Base-by-base conservation (phyloP, 805 yeast species). In the Candida oleophila region DNA sequence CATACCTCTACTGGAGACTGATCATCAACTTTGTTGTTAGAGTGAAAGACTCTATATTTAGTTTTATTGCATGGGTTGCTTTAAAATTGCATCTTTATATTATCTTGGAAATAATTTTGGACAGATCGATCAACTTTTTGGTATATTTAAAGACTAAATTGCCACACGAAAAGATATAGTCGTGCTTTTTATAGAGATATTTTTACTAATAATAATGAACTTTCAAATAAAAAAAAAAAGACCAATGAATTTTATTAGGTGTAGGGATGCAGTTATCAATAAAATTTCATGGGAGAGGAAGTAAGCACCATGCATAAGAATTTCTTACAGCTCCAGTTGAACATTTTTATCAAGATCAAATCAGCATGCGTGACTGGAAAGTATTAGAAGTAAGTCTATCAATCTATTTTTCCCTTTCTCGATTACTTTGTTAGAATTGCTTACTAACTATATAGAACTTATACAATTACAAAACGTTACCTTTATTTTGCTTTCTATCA, bases 401-500 rank as follows among this genome's bases (percentile, higher is more conserved):
- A n/a, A n/a, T n/a, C n/a, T n/a, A n/a, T n/a, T n/a, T n/a, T n/a
- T n/a, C n/a, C n/a, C n/a, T n/a, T n/a, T n/a, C n/a, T n/a, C n/a
- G n/a, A n/a, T n/a, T n/a, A n/a, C n/a, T n/a, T n/a, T n/a, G n/a
- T n/a, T n/a, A n/a, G n/a, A n/a, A n/a, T n/a, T n/a, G n/a, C n/a
- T n/a, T n/a, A n/a, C n/a, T n/a, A n/a, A n/a, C n/a, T n/a, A n/a
- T n/a, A n/a, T n/a, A n/a, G n/a, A n/a, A n/a, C n/a, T n/a, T n/a
- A 25, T 25, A 11, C 30, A 25, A 25, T 38, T 42, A 46, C 20
- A 46, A 14, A 15, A 46, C 49, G 16, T 14, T 33, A 42, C 49
- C 49, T 41, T 46, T 46, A 41, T 42, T 42, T 25, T 32, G 52
- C 22, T 50, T 53, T 18, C 30, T 42, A 38, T 59, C 59, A 19